Evolutionary conservation across 495 filamentous ascomycete genomes (phyloP), one percentile per base, ranked within the genome.

Genomic region (Trichoderma reesei): DNA sequence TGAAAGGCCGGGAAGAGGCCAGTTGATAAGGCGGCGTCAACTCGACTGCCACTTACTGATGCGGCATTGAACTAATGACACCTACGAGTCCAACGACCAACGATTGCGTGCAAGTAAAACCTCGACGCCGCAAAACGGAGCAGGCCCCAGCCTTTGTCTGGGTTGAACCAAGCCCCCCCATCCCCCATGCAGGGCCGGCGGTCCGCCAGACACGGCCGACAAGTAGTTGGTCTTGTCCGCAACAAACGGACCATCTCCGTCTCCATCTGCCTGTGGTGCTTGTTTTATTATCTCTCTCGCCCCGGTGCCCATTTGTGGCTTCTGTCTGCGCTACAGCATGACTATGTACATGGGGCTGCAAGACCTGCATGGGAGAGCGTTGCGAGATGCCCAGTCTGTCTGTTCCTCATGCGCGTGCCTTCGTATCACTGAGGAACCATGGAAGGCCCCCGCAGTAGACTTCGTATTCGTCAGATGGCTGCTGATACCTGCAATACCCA

Each of bases 381-480:
- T 56, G 51, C 26, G 51, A 56, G 51, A 56, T 56, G 51, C 51
- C 51, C 51, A 56, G 51, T 56, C 51, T 56, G 51, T 56, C 51
- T 36, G 14, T 56, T 48, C 4, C 10, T 56, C 26, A 56, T 56
- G 51, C 51, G 48, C 48, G 51, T n/a, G 31, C 10, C 51, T 56
- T 56, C 51, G 51, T 56, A 56, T 56, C 51, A 34, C 51, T 56
- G 51, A 56, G 51, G 51, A 56, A 56, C 51, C 51, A 56, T 31
- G 51, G 34, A 56, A 14, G 10, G 51, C 26, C 51, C 51, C 51
- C 51, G 51, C 51, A 56, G 51, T 56, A 56, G 51, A 56, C 51
- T 56, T 56, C 51, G 51, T 56, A 56, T 56, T 56, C 51, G 51
- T 56, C 51, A 56, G 51, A 34, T 34, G 26, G 51, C 51, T 10